Evolutionary conservation across 2,329 filamentous ascomycete genomes (phyloP), one percentile per base, ranked within the genome.

Genomic region (Colletotrichum zoysiae): DNA sequence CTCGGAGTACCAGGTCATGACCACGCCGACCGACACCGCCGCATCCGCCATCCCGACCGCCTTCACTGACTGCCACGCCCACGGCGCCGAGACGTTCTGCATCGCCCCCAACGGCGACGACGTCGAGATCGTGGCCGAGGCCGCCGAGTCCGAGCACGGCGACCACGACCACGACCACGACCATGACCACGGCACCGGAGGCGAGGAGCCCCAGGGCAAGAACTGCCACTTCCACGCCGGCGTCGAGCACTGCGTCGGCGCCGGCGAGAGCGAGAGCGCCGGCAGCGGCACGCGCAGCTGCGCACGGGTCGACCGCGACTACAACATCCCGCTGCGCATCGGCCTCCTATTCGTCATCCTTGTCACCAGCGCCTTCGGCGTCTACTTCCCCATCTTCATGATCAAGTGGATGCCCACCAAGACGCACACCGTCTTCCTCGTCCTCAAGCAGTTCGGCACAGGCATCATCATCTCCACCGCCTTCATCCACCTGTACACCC

Each of bases 171-270:
- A 44, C 14, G 40, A 42, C 40, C 14, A 42, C 40, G 74, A 74
- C 6, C 30, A 30, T 3, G 74, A 74, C 6, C 76, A 78, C 63
- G 71, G 67, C 60, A 76, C 70, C 23, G 73, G 71, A 40, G 63
- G 61, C 53, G 68, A 77, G 68, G 66, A 76, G 7, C 76, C 78
- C 72, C 77, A 75, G 1, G 81, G 80, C n/a, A 76, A 85, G 74
- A 84, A 88, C 75, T 94, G 91, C 75, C 92, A 95, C 77, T 93
- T 92, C 79, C 92, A 95, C 75, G 91, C 91, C 12, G 92, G 92
- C 48, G 90, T 94, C 30, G 90, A 93, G 91, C 93, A 73, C 46
- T 67, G 63, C 11, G 66, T 73, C 1, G 67, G 65, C 12, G 69
- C 69, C 9, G 82, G 81, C 14, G 84, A 85, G 68, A 80, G 80